Conservation (phyloP, 257 asterid species). For the Solanum neorickii region DNA sequence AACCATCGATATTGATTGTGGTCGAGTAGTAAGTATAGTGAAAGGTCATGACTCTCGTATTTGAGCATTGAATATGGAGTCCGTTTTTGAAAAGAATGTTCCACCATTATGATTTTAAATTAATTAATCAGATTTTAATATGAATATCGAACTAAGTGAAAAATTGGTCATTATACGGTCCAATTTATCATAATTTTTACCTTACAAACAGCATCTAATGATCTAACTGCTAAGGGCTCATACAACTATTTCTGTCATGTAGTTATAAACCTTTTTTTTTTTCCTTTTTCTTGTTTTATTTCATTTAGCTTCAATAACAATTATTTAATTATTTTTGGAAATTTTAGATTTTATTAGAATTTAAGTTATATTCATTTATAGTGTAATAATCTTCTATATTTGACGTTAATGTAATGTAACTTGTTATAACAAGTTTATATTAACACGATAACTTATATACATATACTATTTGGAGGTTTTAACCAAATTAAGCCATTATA, state of each 20-base stretch:
- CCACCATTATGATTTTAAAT: neutral
- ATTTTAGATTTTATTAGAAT: neutral
- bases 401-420: neutral
- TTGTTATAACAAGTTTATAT: too few relatives aligned
- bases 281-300: neutral
- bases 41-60: neutral
- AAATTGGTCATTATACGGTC: conserved; percentile 18
- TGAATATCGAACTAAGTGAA: neutral
- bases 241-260: neutral
- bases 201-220: neutral
- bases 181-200: neutral
- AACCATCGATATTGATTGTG: neutral
- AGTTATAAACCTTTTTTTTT: neutral
- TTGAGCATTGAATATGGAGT: neutral
- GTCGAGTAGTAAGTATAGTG: neutral
- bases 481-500: too few relatives aligned
- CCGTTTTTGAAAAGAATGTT: neutral
- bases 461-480: too few relatives aligned
- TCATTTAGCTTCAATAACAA: neutral
- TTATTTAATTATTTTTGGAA: neutral
- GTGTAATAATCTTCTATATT: neutral
- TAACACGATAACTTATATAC: too few relatives aligned
- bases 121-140: neutral
- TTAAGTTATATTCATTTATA: neutral
- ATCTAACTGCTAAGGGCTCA: neutral